Conservation (phyloP, 192 early-diverging fungal genomes). For the Spizellomyces sp. region DNA sequence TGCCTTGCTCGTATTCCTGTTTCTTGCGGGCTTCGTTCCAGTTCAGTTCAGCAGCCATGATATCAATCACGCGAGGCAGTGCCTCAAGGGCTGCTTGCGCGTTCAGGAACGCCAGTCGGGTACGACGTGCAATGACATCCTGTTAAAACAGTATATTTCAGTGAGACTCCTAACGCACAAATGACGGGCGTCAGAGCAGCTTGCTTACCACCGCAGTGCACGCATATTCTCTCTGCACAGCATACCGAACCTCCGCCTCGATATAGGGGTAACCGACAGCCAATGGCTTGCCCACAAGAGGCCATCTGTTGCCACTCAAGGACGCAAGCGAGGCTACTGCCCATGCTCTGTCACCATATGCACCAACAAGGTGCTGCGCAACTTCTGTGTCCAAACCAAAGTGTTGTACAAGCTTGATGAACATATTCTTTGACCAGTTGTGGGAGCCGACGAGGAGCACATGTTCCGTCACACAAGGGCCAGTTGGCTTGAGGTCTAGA, state of each 20-base stretch:
- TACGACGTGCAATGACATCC: slow-evolving; percentile 91
- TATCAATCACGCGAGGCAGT: slow-evolving; percentile 83
- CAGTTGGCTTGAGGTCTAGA: slow-evolving; percentile 59
- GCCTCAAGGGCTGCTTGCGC: slow-evolving; percentile 86
- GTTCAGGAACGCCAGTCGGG: slow-evolving; percentile 91
- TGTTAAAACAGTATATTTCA: background rate
- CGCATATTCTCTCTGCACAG: slow-evolving; percentile 90
- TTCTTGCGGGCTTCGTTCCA: slow-evolving; percentile 72
- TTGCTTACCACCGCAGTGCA: slow-evolving; percentile 72
- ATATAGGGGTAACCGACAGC: slow-evolving; percentile 87
- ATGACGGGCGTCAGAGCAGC: background rate
- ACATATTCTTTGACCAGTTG: slow-evolving; percentile 89
- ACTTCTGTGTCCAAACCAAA: slow-evolving; percentile 89
- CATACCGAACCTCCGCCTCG: slow-evolving; percentile 92
- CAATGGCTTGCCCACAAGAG: slow-evolving; percentile 79
- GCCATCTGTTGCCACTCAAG: slow-evolving; percentile 72
- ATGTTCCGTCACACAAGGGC: slow-evolving; percentile 75
- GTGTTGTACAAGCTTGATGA: slow-evolving; percentile 93
- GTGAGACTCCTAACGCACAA: background rate
- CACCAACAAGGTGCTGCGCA: slow-evolving; percentile 85
- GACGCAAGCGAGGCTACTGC: slow-evolving; percentile 84
- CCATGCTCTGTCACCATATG: slow-evolving; percentile 95
- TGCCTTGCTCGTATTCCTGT: slow-evolving; percentile 70
- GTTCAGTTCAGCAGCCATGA: slow-evolving; percentile 86
- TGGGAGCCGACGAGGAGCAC: slow-evolving; percentile 83